These are phyloP conservation scores for Gliomastix tumulicola DNA, from an alignment of 2,329 filamentous ascomycete species.

Conservation along the genomic window DNA sequence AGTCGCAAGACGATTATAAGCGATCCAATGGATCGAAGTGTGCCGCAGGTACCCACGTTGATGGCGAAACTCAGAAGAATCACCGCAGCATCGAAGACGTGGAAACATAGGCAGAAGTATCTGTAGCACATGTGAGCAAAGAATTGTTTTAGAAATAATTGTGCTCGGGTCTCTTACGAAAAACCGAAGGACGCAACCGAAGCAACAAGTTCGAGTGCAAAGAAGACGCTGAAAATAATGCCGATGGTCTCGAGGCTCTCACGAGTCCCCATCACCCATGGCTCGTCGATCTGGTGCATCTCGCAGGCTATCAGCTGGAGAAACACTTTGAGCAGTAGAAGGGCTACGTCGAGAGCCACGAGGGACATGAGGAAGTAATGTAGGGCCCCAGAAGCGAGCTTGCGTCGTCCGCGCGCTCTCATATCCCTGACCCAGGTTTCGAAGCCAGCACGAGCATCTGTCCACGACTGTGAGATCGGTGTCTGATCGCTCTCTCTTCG, in stretches of 20 bases:
- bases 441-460: too few species aligned
- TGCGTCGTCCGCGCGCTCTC: constrained; percentile 6
- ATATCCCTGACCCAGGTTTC: too few species aligned
- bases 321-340: constrained; percentile 38
- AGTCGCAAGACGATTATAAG: constrained; percentile 61
- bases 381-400: constrained; percentile 29
- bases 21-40: constrained; percentile 56
- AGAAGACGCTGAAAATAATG: constrained; percentile 55
- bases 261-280: constrained; percentile 30
- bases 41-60: constrained; percentile 52
- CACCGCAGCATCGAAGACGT: constrained; percentile 56
- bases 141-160: too few species aligned
- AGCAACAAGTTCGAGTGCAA: constrained; percentile 54
- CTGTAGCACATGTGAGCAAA: too few species aligned
- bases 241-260: constrained; percentile 41
- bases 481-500: too few species aligned
- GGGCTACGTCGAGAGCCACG: constrained; percentile 36
- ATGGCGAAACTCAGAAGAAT: constrained; percentile 56
- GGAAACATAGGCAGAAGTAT: constrained; percentile 53
- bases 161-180: too few species aligned
- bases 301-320: constrained; percentile 42
- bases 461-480: too few species aligned
- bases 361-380: constrained; percentile 36
- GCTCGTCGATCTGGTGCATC: constrained; percentile 25
- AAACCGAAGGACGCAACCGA: constrained; percentile 57